Evolutionary conservation across 148 eudicot genomes (phyloP).

Genomic region (Polygonum maritimum): DNA sequence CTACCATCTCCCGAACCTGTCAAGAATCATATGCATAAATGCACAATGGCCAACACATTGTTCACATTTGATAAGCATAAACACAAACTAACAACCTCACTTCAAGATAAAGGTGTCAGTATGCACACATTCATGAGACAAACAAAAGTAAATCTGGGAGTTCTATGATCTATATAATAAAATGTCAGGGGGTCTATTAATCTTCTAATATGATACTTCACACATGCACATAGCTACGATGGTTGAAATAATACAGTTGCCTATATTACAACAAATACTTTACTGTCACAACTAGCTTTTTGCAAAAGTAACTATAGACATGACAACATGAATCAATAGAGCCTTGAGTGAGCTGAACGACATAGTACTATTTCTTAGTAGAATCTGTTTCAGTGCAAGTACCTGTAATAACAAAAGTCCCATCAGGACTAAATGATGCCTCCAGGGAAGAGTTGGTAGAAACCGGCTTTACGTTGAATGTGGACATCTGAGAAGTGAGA

Average conservation of each 20-base stretch:
- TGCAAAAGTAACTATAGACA: background rate
- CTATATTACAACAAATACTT: background rate
- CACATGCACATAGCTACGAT: background rate
- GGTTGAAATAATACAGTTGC: background rate
- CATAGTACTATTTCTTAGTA: background rate
- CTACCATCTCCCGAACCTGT: conserved; percentile 98
- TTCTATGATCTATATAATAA: background rate
- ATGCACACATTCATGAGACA: background rate
- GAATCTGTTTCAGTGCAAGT: conserved; percentile 1
- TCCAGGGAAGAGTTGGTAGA: conserved; percentile 6
- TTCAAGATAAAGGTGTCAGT: background rate
- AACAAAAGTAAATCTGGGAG: background rate
- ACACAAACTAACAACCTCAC: background rate
- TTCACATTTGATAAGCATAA: background rate
- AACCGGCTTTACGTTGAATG: conserved; percentile 9
- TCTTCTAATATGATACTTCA: background rate
- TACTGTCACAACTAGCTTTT: background rate
- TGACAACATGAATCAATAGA: background rate
- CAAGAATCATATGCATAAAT: background rate
- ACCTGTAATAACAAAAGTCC: conserved; percentile 94
- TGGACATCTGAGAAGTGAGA: conserved; percentile 37
- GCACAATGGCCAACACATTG: background rate
- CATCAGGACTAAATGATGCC: conserved; percentile 59
- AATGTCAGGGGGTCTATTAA: background rate
- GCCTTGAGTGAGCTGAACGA: conserved; percentile 3